Evolutionary conservation across 2,329 filamentous ascomycete genomes (phyloP).

Genomic region (Epichloe coenophiala): DNA sequence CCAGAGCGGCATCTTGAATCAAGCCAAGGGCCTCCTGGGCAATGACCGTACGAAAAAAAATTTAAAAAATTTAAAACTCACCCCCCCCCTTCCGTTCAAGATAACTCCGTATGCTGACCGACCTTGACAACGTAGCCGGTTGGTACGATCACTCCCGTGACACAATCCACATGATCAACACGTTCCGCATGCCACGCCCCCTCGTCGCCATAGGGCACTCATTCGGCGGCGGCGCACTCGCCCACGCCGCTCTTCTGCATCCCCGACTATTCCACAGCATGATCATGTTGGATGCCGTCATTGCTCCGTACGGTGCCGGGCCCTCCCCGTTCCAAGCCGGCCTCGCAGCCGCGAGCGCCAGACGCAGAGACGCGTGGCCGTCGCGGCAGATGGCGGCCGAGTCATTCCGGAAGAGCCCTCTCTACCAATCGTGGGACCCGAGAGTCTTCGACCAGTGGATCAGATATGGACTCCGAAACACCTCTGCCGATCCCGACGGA

Average conservation of each 20-base stretch:
- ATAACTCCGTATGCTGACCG: too few species aligned
- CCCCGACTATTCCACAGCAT: conserved; percentile 66
- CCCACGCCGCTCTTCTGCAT: conserved; percentile 60
- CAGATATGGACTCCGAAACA: conserved; percentile 58
- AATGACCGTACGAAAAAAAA: conserved; percentile 55
- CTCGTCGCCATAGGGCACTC: conserved; percentile 80
- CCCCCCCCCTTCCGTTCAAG: too few species aligned
- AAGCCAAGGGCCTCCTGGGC: conserved; percentile 46
- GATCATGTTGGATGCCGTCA: conserved; percentile 74
- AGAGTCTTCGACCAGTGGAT: conserved; percentile 55
- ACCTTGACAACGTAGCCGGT: conserved; percentile 47
- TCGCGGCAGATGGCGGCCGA: conserved; percentile 54
- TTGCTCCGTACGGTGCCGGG: conserved; percentile 35
- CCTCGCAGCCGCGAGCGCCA: conserved; percentile 49
- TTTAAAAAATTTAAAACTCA: too few species aligned
- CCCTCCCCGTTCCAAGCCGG: conserved; percentile 19
- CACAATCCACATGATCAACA: conserved; percentile 72
- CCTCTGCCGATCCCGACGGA: conserved; percentile 22
- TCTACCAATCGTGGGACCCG: conserved; percentile 73
- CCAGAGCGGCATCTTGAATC: conserved; percentile 64
- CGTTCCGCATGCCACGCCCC: conserved; percentile 67
- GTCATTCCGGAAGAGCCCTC: conserved; percentile 49
- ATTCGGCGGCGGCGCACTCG: conserved; percentile 66
- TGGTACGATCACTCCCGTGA: conserved; percentile 84
- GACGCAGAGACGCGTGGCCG: conserved; percentile 71